These are phyloP conservation scores for Hibiscus trionum DNA, from an alignment of 345 rosid species.

Conservation along the genomic window DNA sequence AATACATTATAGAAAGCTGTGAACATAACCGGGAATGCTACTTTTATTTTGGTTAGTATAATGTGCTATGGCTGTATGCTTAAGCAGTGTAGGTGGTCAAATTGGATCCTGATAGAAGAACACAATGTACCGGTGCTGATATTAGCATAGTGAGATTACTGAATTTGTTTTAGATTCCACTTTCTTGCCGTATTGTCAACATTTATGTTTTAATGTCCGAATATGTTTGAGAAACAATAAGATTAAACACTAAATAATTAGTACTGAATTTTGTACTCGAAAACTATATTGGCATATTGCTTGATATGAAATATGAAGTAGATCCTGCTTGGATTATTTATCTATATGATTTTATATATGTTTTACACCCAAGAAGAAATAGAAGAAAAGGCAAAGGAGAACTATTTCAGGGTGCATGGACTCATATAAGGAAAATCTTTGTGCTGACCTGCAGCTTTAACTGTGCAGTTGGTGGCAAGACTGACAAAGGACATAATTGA, in stretches of 20 bases:
- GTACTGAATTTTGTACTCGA: not conserved
- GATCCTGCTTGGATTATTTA: not conserved
- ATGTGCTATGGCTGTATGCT: not conserved
- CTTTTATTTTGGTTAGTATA: not conserved
- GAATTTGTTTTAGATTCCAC: not conserved
- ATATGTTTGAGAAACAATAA: not conserved
- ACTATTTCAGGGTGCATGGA: not conserved
- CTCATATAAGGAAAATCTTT: conserved; percentile 12
- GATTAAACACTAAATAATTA: not conserved
- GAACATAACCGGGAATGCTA: not conserved
- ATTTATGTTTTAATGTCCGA: not conserved
- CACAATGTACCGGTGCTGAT: not conserved
- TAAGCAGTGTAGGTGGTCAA: not conserved
- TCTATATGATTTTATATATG: not conserved
- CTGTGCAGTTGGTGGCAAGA: conserved; percentile 72
- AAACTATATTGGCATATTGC: not conserved
- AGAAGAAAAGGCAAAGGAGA: not conserved
- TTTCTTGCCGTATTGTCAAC: not conserved
- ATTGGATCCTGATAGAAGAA: not conserved
- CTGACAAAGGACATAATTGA: conserved; percentile 80
- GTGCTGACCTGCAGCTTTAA: conserved; percentile 21
- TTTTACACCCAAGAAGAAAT: not conserved
- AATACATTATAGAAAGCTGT: not conserved
- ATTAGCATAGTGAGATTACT: not conserved
- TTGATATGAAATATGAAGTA: not conserved